Base-by-base conservation (phyloP, 225 moss, liverwort and hornwort genomes). In the Anthoceros angustus region DNA sequence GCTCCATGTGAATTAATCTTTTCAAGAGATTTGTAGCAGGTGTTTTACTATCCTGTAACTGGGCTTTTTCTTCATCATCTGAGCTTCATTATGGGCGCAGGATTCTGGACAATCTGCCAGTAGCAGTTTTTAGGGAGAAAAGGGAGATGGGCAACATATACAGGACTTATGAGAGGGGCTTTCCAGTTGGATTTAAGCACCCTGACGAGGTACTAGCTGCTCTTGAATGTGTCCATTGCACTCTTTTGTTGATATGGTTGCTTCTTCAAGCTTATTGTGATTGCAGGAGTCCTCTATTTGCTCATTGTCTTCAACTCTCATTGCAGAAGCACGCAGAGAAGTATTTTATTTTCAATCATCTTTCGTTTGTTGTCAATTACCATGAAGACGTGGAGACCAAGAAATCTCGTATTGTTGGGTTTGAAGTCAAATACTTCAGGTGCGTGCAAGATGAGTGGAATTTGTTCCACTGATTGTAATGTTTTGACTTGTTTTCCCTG, bases 51-150 rank as follows among this genome's bases (percentile, higher is more conserved):
- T 23, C 55, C 23, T n/a, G 7, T 9, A 20, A 7, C 18, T 23
- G 5, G 7, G 55, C 18, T 7, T 55, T 4, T 55, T 21, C 43
- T 41, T 10, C 41, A 14, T 41, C n/a, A 14, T 41, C n/a, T 66
- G 18, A 32, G n/a, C 48, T 12, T 15, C 48, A 5, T n/a, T 55
- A 23, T 23, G 18, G 0, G n/a, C 62, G 43, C 77, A 87, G 87
- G 90, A 93, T 93, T 66, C 70, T 93, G 74, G 93, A 93, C 75
- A 93, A 93, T 74, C 71, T 93, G 25, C 93, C 93, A 40, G 90
- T 93, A 39, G 93, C 90, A 49, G 75, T 84, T 45, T 62, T 76
- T 64, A 71, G 21, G 45, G 4, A 61, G 32, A 76, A 61, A 62
- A 73, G 70, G 0, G 64, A 72, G 40, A 76, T 73, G 39, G 83